These are phyloP conservation scores for Thraustochytrium striatum DNA, from an alignment of 352 stramenopile species.

Conservation along the genomic window DNA sequence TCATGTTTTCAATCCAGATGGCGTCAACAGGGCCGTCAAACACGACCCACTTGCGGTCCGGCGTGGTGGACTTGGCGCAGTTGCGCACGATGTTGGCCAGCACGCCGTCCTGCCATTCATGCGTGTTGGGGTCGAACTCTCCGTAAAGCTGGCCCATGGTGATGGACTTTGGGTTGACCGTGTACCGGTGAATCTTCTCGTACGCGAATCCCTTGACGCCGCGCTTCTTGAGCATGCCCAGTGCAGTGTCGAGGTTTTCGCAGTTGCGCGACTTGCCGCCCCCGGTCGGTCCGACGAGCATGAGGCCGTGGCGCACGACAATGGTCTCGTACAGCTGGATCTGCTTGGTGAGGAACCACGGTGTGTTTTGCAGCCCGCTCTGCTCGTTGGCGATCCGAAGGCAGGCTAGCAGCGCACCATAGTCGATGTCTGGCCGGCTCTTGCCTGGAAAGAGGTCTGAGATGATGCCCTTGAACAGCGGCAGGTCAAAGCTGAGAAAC, in stretches of 20 bases:
- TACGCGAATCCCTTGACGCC: slow-evolving; percentile 61
- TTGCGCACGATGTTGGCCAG: slow-evolving; percentile 84
- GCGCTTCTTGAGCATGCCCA: slow-evolving; percentile 75
- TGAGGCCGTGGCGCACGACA: slow-evolving; percentile 85
- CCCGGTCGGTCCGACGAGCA: slow-evolving; percentile 88
- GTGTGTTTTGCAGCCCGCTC: slow-evolving; percentile 69
- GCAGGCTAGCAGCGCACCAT: slow-evolving; percentile 65
- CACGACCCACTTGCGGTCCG: slow-evolving; percentile 88
- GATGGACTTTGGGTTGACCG: slow-evolving; percentile 89
- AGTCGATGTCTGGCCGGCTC: slow-evolving; percentile 75
- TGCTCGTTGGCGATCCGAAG: slow-evolving; percentile 79
- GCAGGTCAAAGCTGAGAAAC: slow-evolving; percentile 89
- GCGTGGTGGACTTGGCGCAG: slow-evolving; percentile 71
- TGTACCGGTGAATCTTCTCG: slow-evolving; percentile 74
- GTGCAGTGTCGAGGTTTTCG: slow-evolving; percentile 73
- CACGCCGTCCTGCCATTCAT: slow-evolving; percentile 90
- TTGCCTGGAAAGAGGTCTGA: slow-evolving; percentile 87
- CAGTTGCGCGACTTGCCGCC: slow-evolving; percentile 82
- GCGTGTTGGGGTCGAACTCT: slow-evolving; percentile 86
- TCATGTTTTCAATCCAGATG: slow-evolving; percentile 97
- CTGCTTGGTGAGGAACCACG: slow-evolving; percentile 86
- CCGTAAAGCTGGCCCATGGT: slow-evolving; percentile 91
- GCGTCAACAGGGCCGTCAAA: slow-evolving; percentile 90
- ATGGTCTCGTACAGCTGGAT: slow-evolving; percentile 91
- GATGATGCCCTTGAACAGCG: slow-evolving; percentile 87